Percentiles rank a stretch among this genome's conserved stretches.
Conservation (phyloP, 495 filamentous ascomycete species). For the Xylaria grammica region DNA sequence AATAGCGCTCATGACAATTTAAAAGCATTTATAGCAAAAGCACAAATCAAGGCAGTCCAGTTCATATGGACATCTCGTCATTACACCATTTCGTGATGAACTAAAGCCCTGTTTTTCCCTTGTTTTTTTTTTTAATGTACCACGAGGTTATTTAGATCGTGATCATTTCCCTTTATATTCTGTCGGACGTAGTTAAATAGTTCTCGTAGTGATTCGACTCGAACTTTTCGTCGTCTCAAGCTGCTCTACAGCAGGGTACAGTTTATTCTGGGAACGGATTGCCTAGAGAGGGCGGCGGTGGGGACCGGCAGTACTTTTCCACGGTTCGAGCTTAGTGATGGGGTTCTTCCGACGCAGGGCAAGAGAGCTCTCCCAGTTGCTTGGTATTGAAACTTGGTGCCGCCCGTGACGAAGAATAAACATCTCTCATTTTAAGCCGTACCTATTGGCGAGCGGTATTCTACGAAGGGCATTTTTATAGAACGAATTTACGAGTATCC, state of each 20-base stretch:
- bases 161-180: neutral
- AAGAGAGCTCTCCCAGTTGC: neutral
- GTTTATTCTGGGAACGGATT: too few relatives aligned
- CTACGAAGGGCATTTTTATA: neutral
- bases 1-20: too few relatives aligned
- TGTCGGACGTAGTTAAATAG: too few relatives aligned
- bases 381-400: neutral
- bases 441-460: neutral
- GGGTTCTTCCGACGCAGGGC: slow-evolving; percentile 1
- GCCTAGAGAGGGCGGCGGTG: slow-evolving; percentile 12
- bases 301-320: slow-evolving; percentile 19
- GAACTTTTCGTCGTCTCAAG: too few relatives aligned
- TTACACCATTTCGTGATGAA: too few relatives aligned
- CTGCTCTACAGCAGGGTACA: too few relatives aligned
- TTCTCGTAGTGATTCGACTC: too few relatives aligned
- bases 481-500: neutral
- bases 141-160: neutral
- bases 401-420: neutral
- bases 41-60: too few relatives aligned
- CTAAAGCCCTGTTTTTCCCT: too few relatives aligned
- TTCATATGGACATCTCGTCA: too few relatives aligned
- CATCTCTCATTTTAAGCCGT: neutral
- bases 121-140: too few relatives aligned
- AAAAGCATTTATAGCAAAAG: too few relatives aligned
- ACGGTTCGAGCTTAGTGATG: slow-evolving; percentile 1